Base-by-base conservation (phyloP, 768 basidiomycete genomes). In the Lanmaoa pseudosensibilis region DNA sequence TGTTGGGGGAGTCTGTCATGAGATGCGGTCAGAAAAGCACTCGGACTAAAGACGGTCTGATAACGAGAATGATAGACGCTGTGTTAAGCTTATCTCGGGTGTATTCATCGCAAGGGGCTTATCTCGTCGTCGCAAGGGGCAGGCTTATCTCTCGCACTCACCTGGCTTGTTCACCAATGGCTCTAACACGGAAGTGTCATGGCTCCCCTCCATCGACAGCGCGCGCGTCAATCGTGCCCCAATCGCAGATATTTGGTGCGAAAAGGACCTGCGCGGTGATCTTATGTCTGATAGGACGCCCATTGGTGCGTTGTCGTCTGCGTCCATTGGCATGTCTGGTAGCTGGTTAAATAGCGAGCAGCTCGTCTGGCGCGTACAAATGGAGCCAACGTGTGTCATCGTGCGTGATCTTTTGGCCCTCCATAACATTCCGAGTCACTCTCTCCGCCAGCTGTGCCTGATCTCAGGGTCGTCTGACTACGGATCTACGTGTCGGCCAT, bases 1-100 rank as follows among this genome's bases (percentile, higher is more conserved):
- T 52, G 38, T 13, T 38, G 9, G 52, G 55, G n/a, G 58, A 46
- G 52, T 69, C 71, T 69, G 65, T 10, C 71, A 72, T 71, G 41
- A 21, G 21, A 34, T 9, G 3, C 21, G 2, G 61, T 63, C 39
- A 65, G 64, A 23, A 19, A 3, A 16, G 8, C 9, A 8, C 9
- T 13, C n/a, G 2, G 1, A 27, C 27, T 27, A 6, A 19, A 3
- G 27, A 19, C 11, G 13, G 9, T 46, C 36, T 36, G 18, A 36
- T 37, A 9, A 6, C 1, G n/a, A 19, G 13, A 2, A 5, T 6
- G 7, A 50, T 49, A 54, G 47, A 25, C 50, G 43, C 55, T n/a
- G 19, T 27, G 5, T 30, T n/a, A n/a, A n/a, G n/a, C 56, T 67
- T 65, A 65, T 65, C 65, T 55, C 11, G 43, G 46, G 38, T 6